Conservation (phyloP, 73 alveolate species). For the Durusdinium trenchii region DNA sequence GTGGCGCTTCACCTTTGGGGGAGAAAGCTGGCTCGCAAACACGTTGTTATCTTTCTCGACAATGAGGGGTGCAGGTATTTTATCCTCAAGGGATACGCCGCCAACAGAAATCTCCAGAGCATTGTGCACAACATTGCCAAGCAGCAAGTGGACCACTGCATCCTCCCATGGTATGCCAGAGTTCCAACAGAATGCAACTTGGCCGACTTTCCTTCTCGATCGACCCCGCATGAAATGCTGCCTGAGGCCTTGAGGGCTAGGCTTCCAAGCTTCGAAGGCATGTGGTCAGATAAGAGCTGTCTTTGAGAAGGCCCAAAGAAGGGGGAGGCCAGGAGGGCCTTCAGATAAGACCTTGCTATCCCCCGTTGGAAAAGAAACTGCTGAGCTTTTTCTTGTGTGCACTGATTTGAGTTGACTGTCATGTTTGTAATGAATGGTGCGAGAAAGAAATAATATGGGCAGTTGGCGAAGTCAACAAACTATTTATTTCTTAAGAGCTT, state of each 20-base stretch:
- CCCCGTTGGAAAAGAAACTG: too few relatives aligned
- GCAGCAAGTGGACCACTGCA: too few relatives aligned
- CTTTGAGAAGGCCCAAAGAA: too few relatives aligned
- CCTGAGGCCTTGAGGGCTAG: not conserved
- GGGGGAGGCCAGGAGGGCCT: not conserved
- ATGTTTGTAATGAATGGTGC: not conserved
- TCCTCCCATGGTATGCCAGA: too few relatives aligned
- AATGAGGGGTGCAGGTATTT: not conserved
- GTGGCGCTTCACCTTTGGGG: not conserved
- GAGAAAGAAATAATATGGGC: not conserved
- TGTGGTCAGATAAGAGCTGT: too few relatives aligned
- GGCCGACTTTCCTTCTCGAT: not conserved
- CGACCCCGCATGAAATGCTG: not conserved
- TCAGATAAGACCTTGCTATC: too few relatives aligned
- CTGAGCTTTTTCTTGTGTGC: not conserved
- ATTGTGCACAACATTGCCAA: too few relatives aligned
- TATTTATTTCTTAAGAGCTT: too few relatives aligned
- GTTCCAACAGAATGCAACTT: not conserved
- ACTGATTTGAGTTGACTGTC: not conserved
- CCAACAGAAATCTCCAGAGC: not conserved
- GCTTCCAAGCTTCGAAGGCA: too few relatives aligned
- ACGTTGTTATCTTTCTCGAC: not conserved
- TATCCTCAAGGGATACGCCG: not conserved
- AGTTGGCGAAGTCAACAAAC: not conserved
- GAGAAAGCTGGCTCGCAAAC: not conserved